Base-by-base conservation (phyloP, 2,329 filamentous ascomycete species). In the Eutypa lata region DNA sequence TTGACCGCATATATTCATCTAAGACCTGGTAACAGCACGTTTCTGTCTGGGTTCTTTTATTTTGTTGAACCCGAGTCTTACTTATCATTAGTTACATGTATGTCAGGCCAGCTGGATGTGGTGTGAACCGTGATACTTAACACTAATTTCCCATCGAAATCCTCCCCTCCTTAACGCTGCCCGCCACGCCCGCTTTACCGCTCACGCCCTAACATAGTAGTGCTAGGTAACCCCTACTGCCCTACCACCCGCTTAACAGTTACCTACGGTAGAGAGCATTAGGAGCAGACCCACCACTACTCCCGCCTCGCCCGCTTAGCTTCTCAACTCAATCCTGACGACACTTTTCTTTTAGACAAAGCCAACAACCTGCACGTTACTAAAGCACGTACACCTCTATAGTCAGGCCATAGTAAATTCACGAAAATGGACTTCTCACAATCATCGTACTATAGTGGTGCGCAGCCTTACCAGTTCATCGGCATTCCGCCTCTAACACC, bases 401-500 rank as follows among this genome's bases (percentile, higher is more conserved):
- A 31, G 26, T 31, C 10, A 10, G 26, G 26, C 26, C 26, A 31
- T 31, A 31, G 26, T 10, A 31, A 31, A n/a, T n/a, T n/a, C n/a
- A n/a, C n/a, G 54, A 57, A 59, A 48, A 83, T 83, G 80, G 79
- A 83, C 65, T 83, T 78, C 68, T 72, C 76, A 46, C 79, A 78
- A 57, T 67, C 74, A 57, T 67, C 74, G 45, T 83, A 79, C 66
- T 79, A 73, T 60, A 59, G 73, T 48, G 73, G 72, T 63, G 64
- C 72, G 54, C 76, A 80, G 70, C 71, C 76, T 48, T 82, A 79
- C 69, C 78, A 77, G 61, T 83, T 82, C 65, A 74, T 82, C 65
- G 72, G 74, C 57, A 76, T 83, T 50, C 71, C 76, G 52, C 79
- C 79, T 47, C 64, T 81, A 64, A 82, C 80, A 56, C 80, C 80